A percentile compares a stretch with the other conserved stretches of the same genome.
Evolutionary conservation across 306 rosid species (phyloP).

Genomic region (Malus orientalis): DNA sequence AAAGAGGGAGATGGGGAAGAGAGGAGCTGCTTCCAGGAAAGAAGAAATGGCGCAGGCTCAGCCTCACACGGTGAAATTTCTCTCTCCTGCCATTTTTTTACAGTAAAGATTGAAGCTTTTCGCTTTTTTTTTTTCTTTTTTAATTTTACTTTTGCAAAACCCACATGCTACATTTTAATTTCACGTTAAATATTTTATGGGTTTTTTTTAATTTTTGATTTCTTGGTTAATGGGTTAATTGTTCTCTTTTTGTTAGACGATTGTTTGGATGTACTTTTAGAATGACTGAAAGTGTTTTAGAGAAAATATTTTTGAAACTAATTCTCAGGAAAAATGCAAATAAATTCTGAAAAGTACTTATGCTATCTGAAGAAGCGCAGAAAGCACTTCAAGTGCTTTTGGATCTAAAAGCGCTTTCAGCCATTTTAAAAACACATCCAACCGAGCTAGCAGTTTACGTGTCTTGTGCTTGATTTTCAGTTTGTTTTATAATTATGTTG

Average conservation of each 20-base stretch:
- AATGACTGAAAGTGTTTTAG: too few species aligned
- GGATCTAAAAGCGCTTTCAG: too few species aligned
- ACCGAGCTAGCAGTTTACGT: not conserved
- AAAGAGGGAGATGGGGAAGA: not conserved
- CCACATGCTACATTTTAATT: not conserved
- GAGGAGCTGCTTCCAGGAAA: not conserved
- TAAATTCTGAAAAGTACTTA: too few species aligned
- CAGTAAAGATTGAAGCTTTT: not conserved
- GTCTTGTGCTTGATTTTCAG: not conserved
- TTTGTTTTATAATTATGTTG: not conserved
- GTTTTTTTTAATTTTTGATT: not conserved
- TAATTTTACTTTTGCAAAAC: not conserved
- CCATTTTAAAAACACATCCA: too few species aligned
- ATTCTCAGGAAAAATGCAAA: too few species aligned
- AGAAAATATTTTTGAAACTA: too few species aligned
- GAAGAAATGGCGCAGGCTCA: too few species aligned
- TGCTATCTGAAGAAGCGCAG: too few species aligned
- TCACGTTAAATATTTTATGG: not conserved
- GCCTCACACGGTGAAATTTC: not conserved
- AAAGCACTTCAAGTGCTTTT: too few species aligned
- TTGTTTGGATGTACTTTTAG: too few species aligned
- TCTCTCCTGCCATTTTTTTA: not conserved
- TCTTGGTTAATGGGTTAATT: not conserved
- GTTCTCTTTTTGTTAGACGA: not conserved
- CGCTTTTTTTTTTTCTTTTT: not conserved